These are phyloP conservation scores for Populus hybrid DNA, from an alignment of 441 rosid species.

Conservation along the genomic window DNA sequence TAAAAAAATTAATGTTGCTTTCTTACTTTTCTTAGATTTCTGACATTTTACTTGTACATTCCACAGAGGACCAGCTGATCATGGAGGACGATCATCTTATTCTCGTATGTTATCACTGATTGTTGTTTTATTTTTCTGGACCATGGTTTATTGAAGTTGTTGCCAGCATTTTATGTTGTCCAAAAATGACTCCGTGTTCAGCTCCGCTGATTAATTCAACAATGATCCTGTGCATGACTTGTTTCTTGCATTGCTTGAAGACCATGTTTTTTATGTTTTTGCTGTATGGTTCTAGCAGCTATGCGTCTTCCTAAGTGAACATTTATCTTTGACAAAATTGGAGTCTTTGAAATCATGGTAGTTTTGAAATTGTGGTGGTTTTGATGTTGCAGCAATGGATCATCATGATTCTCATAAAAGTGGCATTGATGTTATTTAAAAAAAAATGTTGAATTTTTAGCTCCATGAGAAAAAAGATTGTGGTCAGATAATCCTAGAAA, in stretches of 20 bases:
- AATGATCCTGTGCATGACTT: not conserved
- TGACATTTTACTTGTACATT: slow-evolving; percentile 19
- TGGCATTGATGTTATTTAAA: not conserved
- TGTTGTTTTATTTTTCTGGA: not conserved
- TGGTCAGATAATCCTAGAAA: too few relatives aligned
- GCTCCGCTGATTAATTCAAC: not conserved
- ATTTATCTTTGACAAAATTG: not conserved
- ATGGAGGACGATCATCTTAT: slow-evolving; percentile 61
- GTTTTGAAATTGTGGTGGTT: not conserved
- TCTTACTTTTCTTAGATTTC: not conserved
- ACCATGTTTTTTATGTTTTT: not conserved
- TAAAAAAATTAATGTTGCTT: slow-evolving; percentile 6
- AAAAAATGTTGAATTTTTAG: too few relatives aligned
- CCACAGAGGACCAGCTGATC: slow-evolving; percentile 64
- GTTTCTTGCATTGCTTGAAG: not conserved
- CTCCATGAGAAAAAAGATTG: too few relatives aligned
- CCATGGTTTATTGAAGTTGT: not conserved
- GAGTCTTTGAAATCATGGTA: not conserved
- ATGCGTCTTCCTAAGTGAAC: not conserved
- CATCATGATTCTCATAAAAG: not conserved
- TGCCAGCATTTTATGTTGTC: not conserved
- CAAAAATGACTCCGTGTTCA: not conserved
- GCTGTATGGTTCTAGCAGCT: not conserved
- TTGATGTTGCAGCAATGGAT: not conserved
- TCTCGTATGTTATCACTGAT: slow-evolving; percentile 49